Evolutionary conservation across 768 basidiomycete genomes (phyloP).

Genomic region (Boletus sp.): DNA sequence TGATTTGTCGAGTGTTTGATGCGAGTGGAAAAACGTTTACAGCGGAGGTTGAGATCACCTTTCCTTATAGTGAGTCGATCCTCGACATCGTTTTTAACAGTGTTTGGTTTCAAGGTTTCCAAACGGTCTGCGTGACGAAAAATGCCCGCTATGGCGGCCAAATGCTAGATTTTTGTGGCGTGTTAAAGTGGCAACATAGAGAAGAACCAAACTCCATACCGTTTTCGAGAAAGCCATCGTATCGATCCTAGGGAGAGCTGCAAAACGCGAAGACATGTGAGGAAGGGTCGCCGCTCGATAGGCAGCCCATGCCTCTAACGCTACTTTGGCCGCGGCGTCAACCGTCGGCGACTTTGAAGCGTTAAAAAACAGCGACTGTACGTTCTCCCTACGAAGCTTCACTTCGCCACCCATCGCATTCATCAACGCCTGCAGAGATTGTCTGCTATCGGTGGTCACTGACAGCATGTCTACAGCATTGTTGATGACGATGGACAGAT

Average conservation of each 20-base stretch:
- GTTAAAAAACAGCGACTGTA: conserved; percentile 30
- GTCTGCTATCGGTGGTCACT: conserved; percentile 16
- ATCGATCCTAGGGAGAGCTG: conserved; percentile 16
- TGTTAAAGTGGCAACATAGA: not conserved
- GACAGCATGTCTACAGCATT: conserved; percentile 44
- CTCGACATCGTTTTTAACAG: conserved; percentile 41
- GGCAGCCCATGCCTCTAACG: conserved; percentile 46
- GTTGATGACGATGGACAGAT: conserved; percentile 34
- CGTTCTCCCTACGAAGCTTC: conserved; percentile 25
- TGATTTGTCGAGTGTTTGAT: conserved; percentile 35
- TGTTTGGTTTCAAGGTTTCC: conserved; percentile 44
- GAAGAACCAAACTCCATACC: conserved; percentile 22
- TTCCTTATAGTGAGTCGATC: conserved; percentile 26
- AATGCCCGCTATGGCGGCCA: conserved; percentile 45
- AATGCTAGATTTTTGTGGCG: conserved; percentile 29
- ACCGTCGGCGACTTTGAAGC: conserved; percentile 15
- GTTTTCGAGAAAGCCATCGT: conserved; percentile 26
- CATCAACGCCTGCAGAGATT: conserved; percentile 35
- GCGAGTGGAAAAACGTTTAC: conserved; percentile 43
- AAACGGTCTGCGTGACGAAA: conserved; percentile 44
- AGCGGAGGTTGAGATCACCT: conserved; percentile 34
- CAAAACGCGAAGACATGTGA: conserved; percentile 16
- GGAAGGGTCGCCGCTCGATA: conserved; percentile 33
- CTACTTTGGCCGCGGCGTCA: conserved; percentile 21
- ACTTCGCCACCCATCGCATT: conserved; percentile 37